Base-by-base conservation (phyloP, 2,329 filamentous ascomycete species). In the Aspergillaceae sp. region DNA sequence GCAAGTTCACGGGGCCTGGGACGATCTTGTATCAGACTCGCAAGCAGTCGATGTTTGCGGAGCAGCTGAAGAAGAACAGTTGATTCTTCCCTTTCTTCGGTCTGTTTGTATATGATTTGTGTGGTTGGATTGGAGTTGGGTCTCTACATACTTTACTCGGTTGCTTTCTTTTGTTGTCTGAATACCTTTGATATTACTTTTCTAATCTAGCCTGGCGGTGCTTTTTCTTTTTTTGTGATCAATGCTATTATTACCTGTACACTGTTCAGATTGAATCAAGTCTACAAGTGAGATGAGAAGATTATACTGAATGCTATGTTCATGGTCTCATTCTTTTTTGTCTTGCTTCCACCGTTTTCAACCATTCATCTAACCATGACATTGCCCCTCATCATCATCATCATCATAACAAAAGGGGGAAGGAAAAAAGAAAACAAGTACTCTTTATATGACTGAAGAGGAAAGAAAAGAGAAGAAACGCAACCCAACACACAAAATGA, bases 1-100 rank as follows among this genome's bases (percentile, higher is more conserved):
- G 92, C 74, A 94, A 89, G 63, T 97, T 97, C 55, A 88, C 84
- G 0, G 90, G 78, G 37, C 92, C 92, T 0, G 92, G 92, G 0
- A 94, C 88, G 0, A 79, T 98, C 0, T 96, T 90, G 60, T 76
- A 97, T 57, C 92, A 98, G 69, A 97, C 92, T 1, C 79, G 92
- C 51, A 97, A 96, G 62, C 77, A 88, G 43, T 78, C 80, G 7
- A 74, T 75, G 0, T 83, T 84, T 59, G 72, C 72, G 1, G 59
- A 65, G 9, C 82, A 78, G 66, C 62, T 83, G 54, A 60, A 69
- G 11, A 60, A 38, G 36, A 19, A 11, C 19, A 27, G 26, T 3
- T 4, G 36, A 8, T 38, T 11, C 32, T 11, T 35, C 34, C 19
- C 1, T 35, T 35, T 36, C 34, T 36, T 35, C 9, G 33, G 11